Base-by-base conservation (phyloP, 192 early-diverging fungal genomes). In the Cetraspora pellucida region DNA sequence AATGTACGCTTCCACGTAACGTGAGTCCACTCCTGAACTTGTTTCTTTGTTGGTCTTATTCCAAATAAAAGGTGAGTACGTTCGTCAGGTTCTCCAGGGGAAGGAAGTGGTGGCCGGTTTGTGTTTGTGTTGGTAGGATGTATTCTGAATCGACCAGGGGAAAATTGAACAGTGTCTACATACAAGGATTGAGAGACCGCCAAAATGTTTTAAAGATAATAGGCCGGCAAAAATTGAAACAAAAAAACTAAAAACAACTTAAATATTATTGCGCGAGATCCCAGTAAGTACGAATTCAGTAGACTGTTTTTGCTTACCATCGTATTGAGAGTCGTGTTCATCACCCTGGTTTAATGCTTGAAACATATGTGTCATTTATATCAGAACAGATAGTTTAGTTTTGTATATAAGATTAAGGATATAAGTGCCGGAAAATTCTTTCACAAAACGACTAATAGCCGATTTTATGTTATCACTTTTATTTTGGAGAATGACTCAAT, bases 1-100 rank as follows among this genome's bases (percentile, higher is more conserved):
- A 83, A 45, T 21, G 79, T 63, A 16, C 88, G 82, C 19, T 83
- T 84, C n/a, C 72, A 77, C 3, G 81, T 43, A 14, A 74, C 77
- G 10, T 85, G 75, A 17, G 84, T 85, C 87, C 86, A 83, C 59
- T 58, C 47, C 44, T 16, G 55, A 21, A 81, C 69, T n/a, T 45
- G 47, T 7, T 63, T 52, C 21, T 46, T 30, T 28, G 80, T 43
- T 13, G 82, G 79, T 19, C 37, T 58, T 16, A 81, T 78, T 50
- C 27, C 54, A 10, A 37, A 10, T 70, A 85, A 23, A 77, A 81
- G 23, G 82, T 77, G 75, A 72, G 81, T 80, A 60, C 66, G 10
- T 77, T 81, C 79, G 52, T 81, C 72, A 28, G 58, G 25, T 19
- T 76, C 74, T 5, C 10, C 19, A 27, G 9, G n/a, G 44, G 72